These are phyloP conservation scores for Neonectria hederae DNA, from an alignment of 2,329 filamentous ascomycete species.

Conservation along the genomic window DNA sequence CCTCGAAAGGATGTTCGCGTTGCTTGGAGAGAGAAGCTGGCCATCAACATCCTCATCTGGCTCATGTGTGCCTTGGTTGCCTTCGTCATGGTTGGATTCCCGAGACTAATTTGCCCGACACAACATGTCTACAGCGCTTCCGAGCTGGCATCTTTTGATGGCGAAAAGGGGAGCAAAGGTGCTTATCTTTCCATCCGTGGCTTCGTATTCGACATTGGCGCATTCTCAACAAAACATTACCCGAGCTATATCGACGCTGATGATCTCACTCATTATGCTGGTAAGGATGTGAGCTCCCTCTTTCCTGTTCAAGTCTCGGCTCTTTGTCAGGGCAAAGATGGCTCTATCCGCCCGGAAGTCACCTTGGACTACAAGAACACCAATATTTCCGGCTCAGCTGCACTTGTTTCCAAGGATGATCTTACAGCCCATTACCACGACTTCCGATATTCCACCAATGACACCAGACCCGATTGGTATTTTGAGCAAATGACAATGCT, in stretches of 20 bases:
- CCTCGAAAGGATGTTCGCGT: slow-evolving; percentile 89
- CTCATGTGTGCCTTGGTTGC: slow-evolving; percentile 77
- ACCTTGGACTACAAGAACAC: slow-evolving; percentile 82
- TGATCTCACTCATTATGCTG: slow-evolving; percentile 82
- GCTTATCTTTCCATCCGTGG: slow-evolving; percentile 87
- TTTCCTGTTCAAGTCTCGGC: slow-evolving; percentile 96
- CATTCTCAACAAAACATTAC: slow-evolving; percentile 81
- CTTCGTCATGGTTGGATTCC: slow-evolving; percentile 93
- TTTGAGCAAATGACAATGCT: slow-evolving; percentile 85
- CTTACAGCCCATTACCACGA: slow-evolving; percentile 86
- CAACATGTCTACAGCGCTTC: slow-evolving; percentile 85
- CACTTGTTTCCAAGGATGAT: slow-evolving; percentile 72
- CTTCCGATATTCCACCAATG: slow-evolving; percentile 85
- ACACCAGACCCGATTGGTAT: slow-evolving; percentile 91
- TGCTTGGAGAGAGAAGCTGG: slow-evolving; percentile 96
- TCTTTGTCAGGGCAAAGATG: slow-evolving; percentile 81
- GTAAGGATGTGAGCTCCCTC: slow-evolving; percentile 83
- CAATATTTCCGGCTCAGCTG: slow-evolving; percentile 77
- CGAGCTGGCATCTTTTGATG: slow-evolving; percentile 79
- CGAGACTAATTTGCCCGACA: slow-evolving; percentile 86
- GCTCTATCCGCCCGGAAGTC: slow-evolving; percentile 73
- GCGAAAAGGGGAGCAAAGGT: slow-evolving; percentile 67
- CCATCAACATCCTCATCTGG: slow-evolving; percentile 99
- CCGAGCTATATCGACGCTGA: slow-evolving; percentile 61
- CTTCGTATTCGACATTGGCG: slow-evolving; percentile 83